These are phyloP conservation scores for Claviceps sp. DNA, from an alignment of 2,329 filamentous ascomycete genomes.

Conservation along the genomic window DNA sequence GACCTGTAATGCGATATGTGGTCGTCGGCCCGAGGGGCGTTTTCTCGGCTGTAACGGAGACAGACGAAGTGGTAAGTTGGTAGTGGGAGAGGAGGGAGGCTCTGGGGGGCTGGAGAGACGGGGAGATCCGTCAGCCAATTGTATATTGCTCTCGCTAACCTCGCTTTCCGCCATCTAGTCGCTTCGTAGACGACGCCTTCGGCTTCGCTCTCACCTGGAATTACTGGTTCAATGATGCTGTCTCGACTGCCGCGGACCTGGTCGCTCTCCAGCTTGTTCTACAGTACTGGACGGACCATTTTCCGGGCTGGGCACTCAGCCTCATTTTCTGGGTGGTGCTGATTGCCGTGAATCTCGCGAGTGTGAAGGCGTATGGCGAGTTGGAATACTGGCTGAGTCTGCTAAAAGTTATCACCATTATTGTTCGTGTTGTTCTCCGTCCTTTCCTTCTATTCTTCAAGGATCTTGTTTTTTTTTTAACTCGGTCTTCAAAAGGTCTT, in stretches of 20 bases:
- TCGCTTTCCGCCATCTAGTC: slow-evolving; percentile 9
- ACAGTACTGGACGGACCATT: slow-evolving; percentile 47
- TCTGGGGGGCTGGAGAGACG: not conserved
- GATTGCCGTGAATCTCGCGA: slow-evolving; percentile 27
- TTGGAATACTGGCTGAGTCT: slow-evolving; percentile 44
- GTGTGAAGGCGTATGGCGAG: slow-evolving; percentile 23
- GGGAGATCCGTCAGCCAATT: not conserved
- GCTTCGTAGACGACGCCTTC: slow-evolving; percentile 39
- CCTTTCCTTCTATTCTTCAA: not conserved
- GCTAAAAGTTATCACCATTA: slow-evolving; percentile 39
- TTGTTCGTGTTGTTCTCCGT: slow-evolving; percentile 15
- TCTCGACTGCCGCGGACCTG: slow-evolving; percentile 40
- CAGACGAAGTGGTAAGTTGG: too few species aligned
- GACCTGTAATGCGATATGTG: too few species aligned
- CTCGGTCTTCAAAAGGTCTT: slow-evolving; percentile 26
- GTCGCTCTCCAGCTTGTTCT: slow-evolving; percentile 39
- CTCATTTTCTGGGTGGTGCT: slow-evolving; percentile 46
- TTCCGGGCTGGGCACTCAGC: slow-evolving; percentile 50
- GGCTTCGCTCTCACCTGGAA: slow-evolving; percentile 44
- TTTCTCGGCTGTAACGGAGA: too few species aligned
- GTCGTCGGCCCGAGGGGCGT: too few species aligned
- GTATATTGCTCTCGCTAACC: not conserved
- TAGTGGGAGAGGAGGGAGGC: too few species aligned
- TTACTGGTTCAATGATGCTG: slow-evolving; percentile 54
- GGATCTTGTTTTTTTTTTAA: not conserved